These are phyloP conservation scores for Aquilaria agallochum DNA, from an alignment of 441 rosid genomes.

Conservation along the genomic window DNA sequence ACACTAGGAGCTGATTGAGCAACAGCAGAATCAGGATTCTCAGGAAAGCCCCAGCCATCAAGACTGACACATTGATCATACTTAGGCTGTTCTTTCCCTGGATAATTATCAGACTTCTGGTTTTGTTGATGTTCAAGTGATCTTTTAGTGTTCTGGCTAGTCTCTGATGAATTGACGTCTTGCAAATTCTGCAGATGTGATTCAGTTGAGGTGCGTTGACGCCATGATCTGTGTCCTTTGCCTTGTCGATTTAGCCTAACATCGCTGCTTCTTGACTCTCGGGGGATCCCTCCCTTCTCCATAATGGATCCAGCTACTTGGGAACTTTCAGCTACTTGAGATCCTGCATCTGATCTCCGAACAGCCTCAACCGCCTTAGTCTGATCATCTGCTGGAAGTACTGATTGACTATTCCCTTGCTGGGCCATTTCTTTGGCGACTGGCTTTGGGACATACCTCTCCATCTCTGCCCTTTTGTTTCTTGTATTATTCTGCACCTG, in stretches of 20 bases:
- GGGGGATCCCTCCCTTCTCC: constrained; percentile 33
- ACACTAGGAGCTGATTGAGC: constrained; percentile 26
- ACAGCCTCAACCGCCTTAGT: constrained; percentile 29
- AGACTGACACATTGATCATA: constrained; percentile 43
- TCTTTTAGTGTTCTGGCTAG: constrained; percentile 33
- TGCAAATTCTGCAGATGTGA: constrained; percentile 31
- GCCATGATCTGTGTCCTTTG: constrained; percentile 73
- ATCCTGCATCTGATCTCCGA: constrained; percentile 32
- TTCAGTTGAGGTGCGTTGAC: constrained; percentile 52
- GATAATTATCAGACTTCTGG: constrained; percentile 33
- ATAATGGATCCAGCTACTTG: constrained; percentile 31
- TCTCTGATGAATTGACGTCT: constrained; percentile 33
- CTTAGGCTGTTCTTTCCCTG: constrained; percentile 44
- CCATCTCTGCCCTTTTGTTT: constrained; percentile 89
- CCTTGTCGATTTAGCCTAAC: constrained; percentile 56
- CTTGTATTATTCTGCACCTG: constrained; percentile 57
- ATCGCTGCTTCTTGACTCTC: constrained; percentile 50
- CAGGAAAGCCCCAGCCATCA: constrained; percentile 61
- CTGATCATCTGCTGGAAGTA: constrained; percentile 26
- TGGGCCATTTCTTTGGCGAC: constrained; percentile 88
- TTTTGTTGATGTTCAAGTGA: constrained; percentile 36
- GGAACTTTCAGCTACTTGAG: constrained; percentile 30
- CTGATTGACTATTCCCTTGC: constrained; percentile 43
- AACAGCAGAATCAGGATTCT: constrained; percentile 28
- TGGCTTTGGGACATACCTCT: constrained; percentile 90